Evolutionary conservation across 352 stramenopile species (phyloP), one percentile per base, ranked within the genome.

Genomic region (Phytophthora nicotianae): DNA sequence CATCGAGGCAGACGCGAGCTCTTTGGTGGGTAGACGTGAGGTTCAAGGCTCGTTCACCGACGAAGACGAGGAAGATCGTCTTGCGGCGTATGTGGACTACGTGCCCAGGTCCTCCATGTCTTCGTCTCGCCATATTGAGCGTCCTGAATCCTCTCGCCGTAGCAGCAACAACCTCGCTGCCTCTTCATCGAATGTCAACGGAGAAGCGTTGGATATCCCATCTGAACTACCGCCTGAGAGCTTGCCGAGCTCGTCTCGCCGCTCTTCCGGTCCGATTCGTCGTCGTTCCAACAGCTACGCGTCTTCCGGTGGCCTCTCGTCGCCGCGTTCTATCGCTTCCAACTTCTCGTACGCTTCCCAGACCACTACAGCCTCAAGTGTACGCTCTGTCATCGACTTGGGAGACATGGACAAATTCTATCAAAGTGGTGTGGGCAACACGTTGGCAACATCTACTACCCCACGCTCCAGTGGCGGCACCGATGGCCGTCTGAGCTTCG

Each of bases 381-480:
- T 81, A 47, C 74, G 73, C 19, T 89, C 79, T 10, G 74, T 92
- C 49, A 88, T 87, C 29, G 83, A 92, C 56, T 60, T 92, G 17
- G 83, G 83, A 45, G 83, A 92, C 58, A 88, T 92, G 83, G 79
- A 87, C 75, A 85, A 83, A 50, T 92, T 90, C 54, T 90, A 92
- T 62, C 72, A 81, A 53, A 83, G 67, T 52, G 59, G 68, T 6
- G 47, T 68, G n/a, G 57, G 58, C 23, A 65, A 73, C 32, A 32
- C 59, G 20, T 47, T 75, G 10, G 51, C 54, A 14, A 65, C 68
- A 9, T 65, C 67, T 5, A 62, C 70, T 17, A 83, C 69, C 0
- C 58, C 74, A 19, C 73, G 76, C 17, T 78, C 66, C 10, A 79
- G 65, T 43, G 56, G 64, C 20, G 71, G 59, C 43, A 75, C 70